Evolutionary conservation across 2,329 filamentous ascomycete genomes (phyloP), one percentile per base, ranked within the genome.

Genomic region (Aspergillus cejpii): DNA sequence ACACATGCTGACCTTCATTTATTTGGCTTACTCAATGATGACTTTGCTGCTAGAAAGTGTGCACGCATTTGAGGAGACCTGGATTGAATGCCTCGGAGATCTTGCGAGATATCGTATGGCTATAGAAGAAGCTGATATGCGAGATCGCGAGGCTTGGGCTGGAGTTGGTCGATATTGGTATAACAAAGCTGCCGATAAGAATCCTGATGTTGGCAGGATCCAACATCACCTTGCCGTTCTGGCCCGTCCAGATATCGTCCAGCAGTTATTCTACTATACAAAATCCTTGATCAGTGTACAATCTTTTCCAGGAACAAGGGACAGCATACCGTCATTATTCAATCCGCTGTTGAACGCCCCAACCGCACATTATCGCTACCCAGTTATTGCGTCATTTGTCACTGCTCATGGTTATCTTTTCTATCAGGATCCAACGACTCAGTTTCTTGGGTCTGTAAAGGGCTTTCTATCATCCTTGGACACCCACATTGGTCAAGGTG

Each of bases 51-150:
- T 89, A 47, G 91, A 97, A 57, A 94, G 87, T 0, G 87, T 95
- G 0, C 82, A 85, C 0, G 75, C 78, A 0, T 96, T 94, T 53
- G 79, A 85, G 41, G 85, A 92, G 45, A 95, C 87, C 0, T 97
- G 91, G 91, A 87, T 94, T 6, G 91, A 96, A 53, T 96, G 90
- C 42, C 70, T 97, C 0, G 91, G 91, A 0, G 90, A 97, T 59
- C 67, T 97, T 0, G 85, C 84, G 0, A 74, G 90, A 15, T 96
- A 94, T 56, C 75, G 84, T 0, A 96, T 96, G 89, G 88, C 89
- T 0, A 89, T 96, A 36, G 90, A 96, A 62, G 85, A 94, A 31
- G 80, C 85, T 20, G 84, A 92, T 50, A 74, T 85, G 15, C 68
- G 77, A 2, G 85, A 91, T 44, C 73, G 85, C 1, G 87, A 94